Percentiles rank a stretch among this genome's conserved stretches.
Evolutionary conservation across 805 yeast genomes (phyloP).

Genomic region (Ogataea methylovora): DNA sequence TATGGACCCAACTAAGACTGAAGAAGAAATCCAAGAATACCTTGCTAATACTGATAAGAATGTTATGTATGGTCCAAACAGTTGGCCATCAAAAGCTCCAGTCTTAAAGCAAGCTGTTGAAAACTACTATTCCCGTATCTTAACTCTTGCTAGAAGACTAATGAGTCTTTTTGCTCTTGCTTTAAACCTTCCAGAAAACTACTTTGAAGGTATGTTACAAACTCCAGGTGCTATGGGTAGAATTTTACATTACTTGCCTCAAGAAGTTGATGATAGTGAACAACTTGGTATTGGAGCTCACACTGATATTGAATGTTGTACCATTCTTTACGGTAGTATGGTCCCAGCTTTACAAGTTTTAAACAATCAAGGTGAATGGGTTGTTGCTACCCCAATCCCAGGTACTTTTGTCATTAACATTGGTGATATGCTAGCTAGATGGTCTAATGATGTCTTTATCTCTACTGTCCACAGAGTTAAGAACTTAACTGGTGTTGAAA

Average conservation of each 20-base stretch:
- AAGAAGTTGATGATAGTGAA: slow-evolving; percentile 17
- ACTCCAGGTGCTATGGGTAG: slow-evolving; percentile 23
- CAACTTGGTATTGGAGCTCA: slow-evolving; percentile 29
- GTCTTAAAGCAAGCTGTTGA: slow-evolving; percentile 15
- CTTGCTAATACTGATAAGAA: slow-evolving; percentile 9
- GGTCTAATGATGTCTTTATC: slow-evolving; percentile 26
- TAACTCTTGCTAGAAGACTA: slow-evolving; percentile 18
- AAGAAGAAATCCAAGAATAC: slow-evolving; percentile 13
- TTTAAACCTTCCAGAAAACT: slow-evolving; percentile 19
- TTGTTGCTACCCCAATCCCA: slow-evolving; percentile 24
- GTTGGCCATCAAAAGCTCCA: slow-evolving; percentile 24
- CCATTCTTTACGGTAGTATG: slow-evolving; percentile 23
- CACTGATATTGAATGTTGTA: slow-evolving; percentile 26
- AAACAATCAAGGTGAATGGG: slow-evolving; percentile 25
- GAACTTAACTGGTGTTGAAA: slow-evolving; percentile 18
- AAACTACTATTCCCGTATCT: slow-evolving; percentile 14
- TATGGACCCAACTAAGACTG: slow-evolving; percentile 21
- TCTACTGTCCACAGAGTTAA: slow-evolving; percentile 30
- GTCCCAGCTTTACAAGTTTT: slow-evolving; percentile 28
- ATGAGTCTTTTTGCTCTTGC: slow-evolving; percentile 21
- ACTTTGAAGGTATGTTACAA: slow-evolving; percentile 15
- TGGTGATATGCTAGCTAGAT: slow-evolving; percentile 27
- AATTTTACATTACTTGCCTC: slow-evolving; percentile 24
- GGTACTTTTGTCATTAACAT: slow-evolving; percentile 29
- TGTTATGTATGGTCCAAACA: slow-evolving; percentile 14